Evolutionary conservation across 2,329 filamentous ascomycete genomes (phyloP).

Genomic region (Diaporthe australafricana): DNA sequence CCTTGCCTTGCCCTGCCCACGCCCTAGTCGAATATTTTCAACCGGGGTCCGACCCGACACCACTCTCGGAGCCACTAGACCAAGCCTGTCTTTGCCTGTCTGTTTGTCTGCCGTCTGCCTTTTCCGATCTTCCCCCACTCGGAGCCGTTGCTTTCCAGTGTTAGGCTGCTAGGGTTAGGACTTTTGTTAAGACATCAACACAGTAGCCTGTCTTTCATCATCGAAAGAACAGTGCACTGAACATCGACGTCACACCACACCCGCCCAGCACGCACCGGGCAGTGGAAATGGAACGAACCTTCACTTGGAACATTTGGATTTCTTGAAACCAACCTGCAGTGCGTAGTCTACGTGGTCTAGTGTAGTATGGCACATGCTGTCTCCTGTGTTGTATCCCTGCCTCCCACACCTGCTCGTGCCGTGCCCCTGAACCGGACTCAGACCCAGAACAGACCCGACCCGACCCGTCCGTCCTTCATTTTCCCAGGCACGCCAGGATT

Average conservation of each 20-base stretch:
- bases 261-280: not conserved
- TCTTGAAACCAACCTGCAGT: constrained; percentile 15
- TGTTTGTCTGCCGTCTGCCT: not conserved
- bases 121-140: not conserved
- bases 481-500: not conserved
- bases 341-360: not conserved
- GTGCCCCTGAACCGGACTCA: not conserved
- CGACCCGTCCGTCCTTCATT: not conserved
- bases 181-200: too few species aligned
- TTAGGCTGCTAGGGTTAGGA: too few species aligned
- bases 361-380: not conserved
- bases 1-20: too few species aligned
- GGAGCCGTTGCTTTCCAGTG: not conserved
- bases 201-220: too few species aligned
- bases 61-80: too few species aligned
- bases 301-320: constrained; percentile 1
- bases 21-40: too few species aligned
- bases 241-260: constrained; percentile 2
- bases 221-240: not conserved
- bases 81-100: too few species aligned
- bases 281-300: not conserved
- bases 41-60: too few species aligned
- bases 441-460: not conserved
- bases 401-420: not conserved
- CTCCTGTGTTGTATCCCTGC: constrained; percentile 2